phyloP scores from a whole-genome alignment of 805 yeast genomes.

The Metschnikowia borealis region DNA sequence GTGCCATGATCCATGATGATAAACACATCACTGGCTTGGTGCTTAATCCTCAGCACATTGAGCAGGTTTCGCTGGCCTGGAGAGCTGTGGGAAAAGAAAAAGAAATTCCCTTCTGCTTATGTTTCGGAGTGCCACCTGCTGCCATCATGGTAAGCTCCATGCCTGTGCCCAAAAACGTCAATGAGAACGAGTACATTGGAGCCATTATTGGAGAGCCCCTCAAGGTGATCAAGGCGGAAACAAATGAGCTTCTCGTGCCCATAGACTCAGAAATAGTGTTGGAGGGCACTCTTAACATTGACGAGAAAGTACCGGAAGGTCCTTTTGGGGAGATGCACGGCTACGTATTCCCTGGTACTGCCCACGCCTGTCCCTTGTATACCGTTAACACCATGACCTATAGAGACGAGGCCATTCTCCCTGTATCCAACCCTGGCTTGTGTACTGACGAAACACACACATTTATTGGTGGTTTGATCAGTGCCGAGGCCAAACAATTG shows the following conservation, averaged over 20 bases:
- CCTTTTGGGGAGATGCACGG: slow-evolving; percentile 32
- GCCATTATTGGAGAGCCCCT: slow-evolving; percentile 24
- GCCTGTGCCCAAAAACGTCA: slow-evolving; percentile 37
- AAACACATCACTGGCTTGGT: slow-evolving; percentile 24
- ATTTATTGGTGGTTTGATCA: slow-evolving; percentile 20
- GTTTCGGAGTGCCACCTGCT: slow-evolving; percentile 29
- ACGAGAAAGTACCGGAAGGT: slow-evolving; percentile 18
- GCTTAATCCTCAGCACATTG: slow-evolving; percentile 23
- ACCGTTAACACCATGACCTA: slow-evolving; percentile 20
- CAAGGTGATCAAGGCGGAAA: slow-evolving; percentile 21
- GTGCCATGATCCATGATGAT: slow-evolving; percentile 22
- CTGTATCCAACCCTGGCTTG: slow-evolving; percentile 25
- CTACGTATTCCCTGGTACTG: slow-evolving; percentile 20
- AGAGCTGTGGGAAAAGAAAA: slow-evolving; percentile 19
- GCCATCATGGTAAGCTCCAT: slow-evolving; percentile 20
- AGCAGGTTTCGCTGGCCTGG: slow-evolving; percentile 22
- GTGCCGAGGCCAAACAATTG: slow-evolving; percentile 16
- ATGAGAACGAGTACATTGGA: slow-evolving; percentile 23
- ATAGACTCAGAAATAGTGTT: slow-evolving; percentile 23
- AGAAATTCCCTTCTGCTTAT: slow-evolving; percentile 20
- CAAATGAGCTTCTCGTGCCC: slow-evolving; percentile 22
- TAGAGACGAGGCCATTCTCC: slow-evolving; percentile 22
- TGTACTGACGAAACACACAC: slow-evolving; percentile 26
- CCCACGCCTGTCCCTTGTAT: slow-evolving; percentile 24
- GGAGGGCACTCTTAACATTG: slow-evolving; percentile 21